Conservation (phyloP, 2,329 filamentous ascomycete genomes). For the Ilyonectria sp. region DNA sequence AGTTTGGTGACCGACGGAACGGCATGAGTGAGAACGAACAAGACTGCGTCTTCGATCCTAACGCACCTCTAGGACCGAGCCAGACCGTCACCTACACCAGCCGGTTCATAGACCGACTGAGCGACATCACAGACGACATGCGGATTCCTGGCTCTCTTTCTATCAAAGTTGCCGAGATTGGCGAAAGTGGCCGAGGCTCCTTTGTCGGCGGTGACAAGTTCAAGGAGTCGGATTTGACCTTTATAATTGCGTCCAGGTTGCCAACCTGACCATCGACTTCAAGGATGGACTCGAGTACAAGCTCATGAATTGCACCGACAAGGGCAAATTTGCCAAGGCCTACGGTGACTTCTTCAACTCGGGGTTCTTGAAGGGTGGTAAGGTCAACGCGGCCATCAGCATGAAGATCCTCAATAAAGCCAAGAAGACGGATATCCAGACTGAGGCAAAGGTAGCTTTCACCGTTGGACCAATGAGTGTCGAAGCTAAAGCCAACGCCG, state of each 20-base stretch:
- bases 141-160: slow-evolving; percentile 3
- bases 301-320: background rate
- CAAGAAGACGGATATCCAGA: background rate
- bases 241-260: slow-evolving; percentile 23
- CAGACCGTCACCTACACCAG: too few species aligned
- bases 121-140: slow-evolving; percentile 25
- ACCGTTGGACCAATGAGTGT: background rate
- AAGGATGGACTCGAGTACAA: slow-evolving; percentile 4
- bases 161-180: slow-evolving; percentile 22
- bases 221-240: slow-evolving; percentile 23
- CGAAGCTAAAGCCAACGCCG: background rate
- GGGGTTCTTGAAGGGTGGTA: slow-evolving; percentile 27
- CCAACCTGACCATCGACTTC: slow-evolving; percentile 19
- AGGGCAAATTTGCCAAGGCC: background rate
- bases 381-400: slow-evolving; percentile 19
- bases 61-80: too few species aligned
- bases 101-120: background rate
- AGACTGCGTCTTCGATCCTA: too few species aligned
- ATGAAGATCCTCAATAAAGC: slow-evolving; percentile 6
- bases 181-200: background rate
- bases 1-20: too few species aligned
- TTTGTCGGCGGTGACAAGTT: slow-evolving; percentile 26
- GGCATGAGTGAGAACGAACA: too few species aligned
- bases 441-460: slow-evolving; percentile 1
- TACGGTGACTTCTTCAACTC: slow-evolving; percentile 32